Evolutionary conservation across 768 basidiomycete species (phyloP).

Genomic region (Trametes maxima): DNA sequence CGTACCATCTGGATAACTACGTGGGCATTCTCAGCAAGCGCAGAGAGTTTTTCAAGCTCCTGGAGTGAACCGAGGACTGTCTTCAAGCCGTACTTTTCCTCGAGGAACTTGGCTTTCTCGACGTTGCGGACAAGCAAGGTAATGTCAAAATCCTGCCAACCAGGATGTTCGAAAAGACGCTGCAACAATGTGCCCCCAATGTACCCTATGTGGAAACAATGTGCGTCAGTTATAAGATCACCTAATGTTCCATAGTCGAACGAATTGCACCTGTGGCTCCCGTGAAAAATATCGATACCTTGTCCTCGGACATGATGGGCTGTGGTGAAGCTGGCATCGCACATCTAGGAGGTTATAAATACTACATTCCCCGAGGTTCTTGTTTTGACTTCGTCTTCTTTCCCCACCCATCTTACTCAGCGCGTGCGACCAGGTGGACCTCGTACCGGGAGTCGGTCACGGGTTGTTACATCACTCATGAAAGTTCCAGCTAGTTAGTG

Average conservation of each 20-base stretch:
- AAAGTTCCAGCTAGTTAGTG: no score
- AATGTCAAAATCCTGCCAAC: constrained; percentile 43
- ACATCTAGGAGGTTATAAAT: no score
- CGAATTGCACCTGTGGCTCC: constrained; percentile 44
- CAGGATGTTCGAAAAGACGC: constrained; percentile 47
- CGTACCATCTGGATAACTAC: constrained; percentile 50
- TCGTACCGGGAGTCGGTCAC: no score
- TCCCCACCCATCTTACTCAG: no score
- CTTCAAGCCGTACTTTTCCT: constrained; percentile 24
- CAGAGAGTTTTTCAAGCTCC: constrained; percentile 41
- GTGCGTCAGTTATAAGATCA: not conserved
- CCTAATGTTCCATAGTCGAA: not conserved
- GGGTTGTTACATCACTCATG: no score
- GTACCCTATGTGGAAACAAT: constrained; percentile 43
- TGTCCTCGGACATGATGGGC: constrained; percentile 21
- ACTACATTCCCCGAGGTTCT: no score
- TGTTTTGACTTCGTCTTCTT: no score
- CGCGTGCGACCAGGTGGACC: no score
- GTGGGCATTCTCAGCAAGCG: constrained; percentile 46
- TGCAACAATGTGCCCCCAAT: constrained; percentile 56
- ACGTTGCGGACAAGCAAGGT: constrained; percentile 49
- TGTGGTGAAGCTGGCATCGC: no score
- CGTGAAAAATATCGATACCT: constrained; percentile 43
- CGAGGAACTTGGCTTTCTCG: constrained; percentile 36
- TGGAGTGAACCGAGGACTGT: constrained; percentile 22